These are phyloP conservation scores for Phytophthora sojae DNA, from an alignment of 352 stramenopile genomes.

Conservation along the genomic window DNA sequence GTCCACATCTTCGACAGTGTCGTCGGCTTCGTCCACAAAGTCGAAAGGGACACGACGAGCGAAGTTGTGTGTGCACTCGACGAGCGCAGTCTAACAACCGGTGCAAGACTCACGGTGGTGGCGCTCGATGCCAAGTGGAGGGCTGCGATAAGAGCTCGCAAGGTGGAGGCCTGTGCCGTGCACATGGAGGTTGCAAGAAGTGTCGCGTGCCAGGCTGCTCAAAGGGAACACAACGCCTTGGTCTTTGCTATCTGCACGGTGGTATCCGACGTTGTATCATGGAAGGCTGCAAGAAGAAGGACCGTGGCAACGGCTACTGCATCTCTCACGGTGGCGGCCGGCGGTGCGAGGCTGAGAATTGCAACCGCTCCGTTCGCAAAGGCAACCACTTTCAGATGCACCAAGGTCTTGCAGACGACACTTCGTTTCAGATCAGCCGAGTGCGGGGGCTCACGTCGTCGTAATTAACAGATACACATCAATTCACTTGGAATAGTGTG, in stretches of 20 bases:
- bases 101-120: conserved; percentile 86
- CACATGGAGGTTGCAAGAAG: conserved; percentile 70
- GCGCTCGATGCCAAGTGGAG: conserved; percentile 71
- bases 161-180: conserved; percentile 61
- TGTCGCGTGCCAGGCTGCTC: conserved; percentile 70
- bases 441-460: conserved; percentile 25
- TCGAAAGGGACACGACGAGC: conserved; percentile 47
- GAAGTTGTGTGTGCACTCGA: conserved; percentile 76
- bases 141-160: conserved; percentile 85
- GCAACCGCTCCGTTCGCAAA: conserved; percentile 73
- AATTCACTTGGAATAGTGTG: no score
- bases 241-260: conserved; percentile 81
- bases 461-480: not conserved
- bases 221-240: conserved; percentile 80
- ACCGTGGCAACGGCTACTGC: conserved; percentile 83
- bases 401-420: conserved; percentile 44
- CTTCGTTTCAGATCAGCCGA: conserved; percentile 54
- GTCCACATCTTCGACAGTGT: conserved; percentile 34
- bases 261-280: conserved; percentile 77
- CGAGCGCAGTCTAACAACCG: conserved; percentile 83
- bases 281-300: conserved; percentile 84
- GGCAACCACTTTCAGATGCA: conserved; percentile 82
- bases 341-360: conserved; percentile 68
- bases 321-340: conserved; percentile 81
- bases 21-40: conserved; percentile 34